These are phyloP conservation scores for Aspergillus homomorphus DNA, from an alignment of 495 filamentous ascomycete genomes.

Conservation along the genomic window DNA sequence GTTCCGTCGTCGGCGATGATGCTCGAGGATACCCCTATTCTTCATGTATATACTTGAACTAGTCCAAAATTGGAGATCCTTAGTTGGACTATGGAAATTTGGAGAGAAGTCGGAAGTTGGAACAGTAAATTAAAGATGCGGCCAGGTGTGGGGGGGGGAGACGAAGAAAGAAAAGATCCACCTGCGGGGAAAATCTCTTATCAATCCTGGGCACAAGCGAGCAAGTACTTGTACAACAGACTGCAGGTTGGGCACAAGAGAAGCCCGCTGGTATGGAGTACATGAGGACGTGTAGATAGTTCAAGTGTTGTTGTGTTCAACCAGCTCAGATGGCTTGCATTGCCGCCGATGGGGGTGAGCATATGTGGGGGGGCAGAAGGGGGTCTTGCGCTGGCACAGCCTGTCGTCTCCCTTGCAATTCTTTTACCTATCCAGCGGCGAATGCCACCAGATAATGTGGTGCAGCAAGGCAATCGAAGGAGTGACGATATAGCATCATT, in stretches of 20 bases:
- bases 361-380: background rate
- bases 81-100: too few species aligned
- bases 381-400: background rate
- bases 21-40: background rate
- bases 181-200: background rate
- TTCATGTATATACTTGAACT: too few species aligned
- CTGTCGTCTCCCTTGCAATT: background rate
- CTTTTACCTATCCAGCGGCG: background rate
- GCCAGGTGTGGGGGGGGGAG: background rate
- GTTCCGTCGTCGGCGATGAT: slow-evolving; percentile 51
- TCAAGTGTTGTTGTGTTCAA: background rate
- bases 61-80: too few species aligned
- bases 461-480: too few species aligned
- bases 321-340: background rate
- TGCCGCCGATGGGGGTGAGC: background rate
- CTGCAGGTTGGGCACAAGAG: background rate
- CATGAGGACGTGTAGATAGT: background rate
- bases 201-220: background rate
- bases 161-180: background rate
- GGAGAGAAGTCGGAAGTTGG: background rate
- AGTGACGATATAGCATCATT: background rate
- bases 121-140: background rate
- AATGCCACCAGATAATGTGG: background rate
- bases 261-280: background rate
- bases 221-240: too few species aligned